Evolutionary conservation across 23 red algal species (phyloP), one percentile per base, ranked within the genome.

Genomic region (Gracilariopsis chorda): DNA sequence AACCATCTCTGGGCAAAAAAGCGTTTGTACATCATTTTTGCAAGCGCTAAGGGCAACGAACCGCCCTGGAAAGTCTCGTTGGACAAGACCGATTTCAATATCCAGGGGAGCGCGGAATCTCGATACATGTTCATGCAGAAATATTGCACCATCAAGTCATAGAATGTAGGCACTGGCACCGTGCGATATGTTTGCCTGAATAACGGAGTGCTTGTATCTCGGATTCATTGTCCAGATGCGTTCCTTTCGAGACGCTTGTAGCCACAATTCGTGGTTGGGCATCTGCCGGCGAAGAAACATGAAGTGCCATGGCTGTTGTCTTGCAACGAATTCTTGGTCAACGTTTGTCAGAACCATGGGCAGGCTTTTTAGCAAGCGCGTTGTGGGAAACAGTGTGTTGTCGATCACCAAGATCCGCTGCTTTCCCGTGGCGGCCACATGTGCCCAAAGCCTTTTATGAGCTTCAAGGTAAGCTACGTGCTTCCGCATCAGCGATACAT

Each of bases 11-110:
- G 72, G 72, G 17, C 72, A 78, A 40, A 78, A 78, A 2, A 43
- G 72, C 32, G 72, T 35, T 52, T 52, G 45, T 28, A 37, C 43
- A 30, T 64, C 88, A 48, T 88, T 79, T 45, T 82, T 88, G 48
- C 94, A 93, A 1, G 80, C 88, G 62, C 85, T 91, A 21, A 96
- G 84, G 21, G 86, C 83, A 30, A 96, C 80, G 68, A 96, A 93
- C 25, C 93, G 80, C 24, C 78, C 35, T 25, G 12, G 24, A 42
- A 80, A 80, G 8, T 96, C 79, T 36, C 35, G 53, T 48, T 96
- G 94, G 24, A 96, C 25, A 7, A 84, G 59, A 25, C 73, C 82
- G 34, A 96, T 77, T 63, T 96, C 84, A 46, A 96, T 61, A 75
- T 96, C 94, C 12, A 96, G 82, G 24, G 94, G 94, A 25, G 59